Evolutionary conservation across 2,329 filamentous ascomycete genomes (phyloP).

Genomic region (Cladophialophora carrionii): DNA sequence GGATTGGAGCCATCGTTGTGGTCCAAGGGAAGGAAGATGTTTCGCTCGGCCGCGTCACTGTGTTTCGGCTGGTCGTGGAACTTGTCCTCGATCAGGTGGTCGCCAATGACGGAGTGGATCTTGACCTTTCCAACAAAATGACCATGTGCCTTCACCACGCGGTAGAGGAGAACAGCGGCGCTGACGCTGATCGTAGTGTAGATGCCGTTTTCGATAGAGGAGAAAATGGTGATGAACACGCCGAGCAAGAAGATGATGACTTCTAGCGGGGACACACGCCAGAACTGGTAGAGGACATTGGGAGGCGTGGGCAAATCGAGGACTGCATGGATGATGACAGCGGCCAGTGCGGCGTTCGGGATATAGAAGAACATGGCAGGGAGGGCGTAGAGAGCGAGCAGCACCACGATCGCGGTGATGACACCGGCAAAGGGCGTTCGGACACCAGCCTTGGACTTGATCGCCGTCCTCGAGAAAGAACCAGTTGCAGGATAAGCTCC

Average conservation of each 20-base stretch:
- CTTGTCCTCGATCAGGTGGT: conserved; percentile 70
- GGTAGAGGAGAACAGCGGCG: conserved; percentile 76
- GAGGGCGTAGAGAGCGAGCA: conserved; percentile 86
- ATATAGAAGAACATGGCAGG: conserved; percentile 94
- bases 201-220: conserved; percentile 86
- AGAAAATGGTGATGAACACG: conserved; percentile 86
- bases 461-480: conserved; percentile 93
- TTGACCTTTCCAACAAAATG: conserved; percentile 81
- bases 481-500: conserved; percentile 91
- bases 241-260: conserved; percentile 91
- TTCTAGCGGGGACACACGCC: conserved; percentile 87
- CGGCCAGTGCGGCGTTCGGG: conserved; percentile 75
- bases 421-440: conserved; percentile 87
- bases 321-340: conserved; percentile 94
- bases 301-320: conserved; percentile 89
- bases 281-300: conserved; percentile 92
- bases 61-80: conserved; percentile 44
- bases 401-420: conserved; percentile 81
- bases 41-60: conserved; percentile 54
- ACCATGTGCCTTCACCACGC: conserved; percentile 79
- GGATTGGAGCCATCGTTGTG: conserved; percentile 92
- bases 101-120: conserved; percentile 80
- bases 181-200: conserved; percentile 83
- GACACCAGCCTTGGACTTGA: conserved; percentile 95
- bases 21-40: conserved; percentile 83